These are phyloP conservation scores for Cyberlindnera veronae DNA, from an alignment of 805 yeast genomes.

Conservation along the genomic window DNA sequence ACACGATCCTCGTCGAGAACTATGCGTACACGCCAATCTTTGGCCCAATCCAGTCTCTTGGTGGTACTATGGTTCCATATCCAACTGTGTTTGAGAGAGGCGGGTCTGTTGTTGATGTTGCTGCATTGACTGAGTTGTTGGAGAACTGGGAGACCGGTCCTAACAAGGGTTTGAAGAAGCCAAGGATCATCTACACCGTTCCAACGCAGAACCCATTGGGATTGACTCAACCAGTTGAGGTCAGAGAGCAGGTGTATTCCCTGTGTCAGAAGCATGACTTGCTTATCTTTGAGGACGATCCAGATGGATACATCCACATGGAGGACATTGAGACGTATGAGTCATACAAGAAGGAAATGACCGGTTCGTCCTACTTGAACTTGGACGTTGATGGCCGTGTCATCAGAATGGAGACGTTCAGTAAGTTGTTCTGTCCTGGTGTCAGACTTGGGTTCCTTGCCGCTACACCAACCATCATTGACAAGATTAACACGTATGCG, in stretches of 20 bases:
- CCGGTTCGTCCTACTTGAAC: constrained; percentile 44
- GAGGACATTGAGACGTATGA: constrained; percentile 21
- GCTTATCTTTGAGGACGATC: constrained; percentile 64
- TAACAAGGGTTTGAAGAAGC: constrained; percentile 44
- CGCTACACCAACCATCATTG: constrained; percentile 52
- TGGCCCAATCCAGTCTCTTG: constrained; percentile 31
- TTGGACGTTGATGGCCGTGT: constrained; percentile 75
- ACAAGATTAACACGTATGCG: constrained; percentile 44
- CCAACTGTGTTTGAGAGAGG: constrained; percentile 31
- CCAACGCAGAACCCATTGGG: constrained; percentile 73
- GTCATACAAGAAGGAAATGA: constrained; percentile 28
- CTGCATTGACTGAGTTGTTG: constrained; percentile 46
- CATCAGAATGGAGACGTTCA: constrained; percentile 71
- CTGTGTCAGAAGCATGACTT: constrained; percentile 55
- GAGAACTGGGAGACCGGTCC: constrained; percentile 36
- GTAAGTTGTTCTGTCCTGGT: constrained; percentile 78
- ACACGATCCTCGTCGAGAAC: constrained; percentile 58
- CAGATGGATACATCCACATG: constrained; percentile 67
- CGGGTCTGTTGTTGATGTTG: constrained; percentile 38
- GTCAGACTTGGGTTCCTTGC: constrained; percentile 69
- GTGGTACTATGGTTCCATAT: constrained; percentile 40
- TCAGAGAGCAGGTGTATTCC: constrained; percentile 44
- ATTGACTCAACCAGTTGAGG: constrained; percentile 45
- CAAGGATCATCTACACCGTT: constrained; percentile 58
- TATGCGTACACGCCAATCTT: constrained; percentile 62